A percentile compares a stretch with the other conserved stretches of the same genome.
These are phyloP conservation scores for Albifimbria verrucaria DNA, from an alignment of 2,329 filamentous ascomycete species.

Conservation along the genomic window DNA sequence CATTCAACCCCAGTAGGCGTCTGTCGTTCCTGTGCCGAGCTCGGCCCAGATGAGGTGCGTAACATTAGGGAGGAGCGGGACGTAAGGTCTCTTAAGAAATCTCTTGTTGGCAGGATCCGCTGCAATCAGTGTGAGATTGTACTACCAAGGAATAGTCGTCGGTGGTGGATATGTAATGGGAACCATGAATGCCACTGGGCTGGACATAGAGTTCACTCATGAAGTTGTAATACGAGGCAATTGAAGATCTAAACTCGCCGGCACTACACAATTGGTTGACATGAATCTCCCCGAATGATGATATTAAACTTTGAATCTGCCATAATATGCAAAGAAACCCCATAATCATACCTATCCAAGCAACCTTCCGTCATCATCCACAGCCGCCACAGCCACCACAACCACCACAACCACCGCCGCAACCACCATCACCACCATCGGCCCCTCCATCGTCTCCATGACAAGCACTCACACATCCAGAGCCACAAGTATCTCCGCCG, in stretches of 20 bases:
- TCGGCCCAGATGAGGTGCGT: background rate
- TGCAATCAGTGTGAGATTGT: slow-evolving; percentile 9
- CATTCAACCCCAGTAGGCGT: too few species aligned
- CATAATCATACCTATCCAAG: slow-evolving; percentile 1
- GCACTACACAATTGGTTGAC: too few species aligned
- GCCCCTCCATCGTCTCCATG: background rate
- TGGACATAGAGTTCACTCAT: slow-evolving; percentile 9
- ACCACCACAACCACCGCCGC: slow-evolving; percentile 9
- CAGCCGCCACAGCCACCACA: background rate
- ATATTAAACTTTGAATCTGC: too few species aligned
- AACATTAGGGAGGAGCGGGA: slow-evolving; percentile 10
- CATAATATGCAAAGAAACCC: too few species aligned
- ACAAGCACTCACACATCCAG: slow-evolving; percentile 15
- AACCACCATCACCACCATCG: slow-evolving; percentile 11
- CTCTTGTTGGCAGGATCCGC: slow-evolving; percentile 6
- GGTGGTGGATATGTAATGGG: slow-evolving; percentile 14
- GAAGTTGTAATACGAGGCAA: background rate
- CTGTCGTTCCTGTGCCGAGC: slow-evolving; percentile 8
- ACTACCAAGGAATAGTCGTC: slow-evolving; percentile 4
- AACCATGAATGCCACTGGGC: slow-evolving; percentile 13
- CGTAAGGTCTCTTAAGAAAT: background rate
- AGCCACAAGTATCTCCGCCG: slow-evolving; percentile 17
- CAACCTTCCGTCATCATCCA: background rate
- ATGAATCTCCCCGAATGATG: too few species aligned
- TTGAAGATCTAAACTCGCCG: too few species aligned